A percentile compares a stretch with the other conserved stretches of the same genome.
These are phyloP conservation scores for Quercus lobata DNA, from an alignment of 331 rosid genomes.

Conservation along the genomic window DNA sequence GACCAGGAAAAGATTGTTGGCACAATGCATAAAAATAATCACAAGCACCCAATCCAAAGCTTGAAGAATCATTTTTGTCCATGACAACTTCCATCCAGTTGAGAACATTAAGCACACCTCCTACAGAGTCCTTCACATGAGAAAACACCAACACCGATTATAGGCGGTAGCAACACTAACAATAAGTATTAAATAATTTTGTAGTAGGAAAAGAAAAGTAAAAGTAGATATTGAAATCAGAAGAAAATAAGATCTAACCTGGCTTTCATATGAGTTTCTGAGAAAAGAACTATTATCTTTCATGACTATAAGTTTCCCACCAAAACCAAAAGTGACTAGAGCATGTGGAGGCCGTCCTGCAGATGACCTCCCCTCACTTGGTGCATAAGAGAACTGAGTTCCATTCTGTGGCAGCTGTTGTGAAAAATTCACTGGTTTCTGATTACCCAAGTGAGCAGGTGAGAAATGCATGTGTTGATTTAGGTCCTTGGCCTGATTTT, in stretches of 20 bases:
- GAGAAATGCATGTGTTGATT: constrained; percentile 19
- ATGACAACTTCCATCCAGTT: constrained; percentile 23
- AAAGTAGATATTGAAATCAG: background rate
- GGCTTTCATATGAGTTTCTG: constrained; percentile 18
- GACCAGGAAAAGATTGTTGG: constrained; percentile 28
- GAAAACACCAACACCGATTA: background rate
- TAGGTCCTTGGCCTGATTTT: constrained; percentile 5
- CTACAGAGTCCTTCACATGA: constrained; percentile 24
- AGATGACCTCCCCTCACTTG: constrained; percentile 19
- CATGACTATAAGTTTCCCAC: constrained; percentile 31
- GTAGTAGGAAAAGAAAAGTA: background rate
- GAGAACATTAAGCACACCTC: constrained; percentile 23
- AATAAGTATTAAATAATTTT: background rate
- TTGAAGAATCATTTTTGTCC: constrained; percentile 12
- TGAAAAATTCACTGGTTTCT: constrained; percentile 6
- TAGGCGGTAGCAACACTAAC: background rate
- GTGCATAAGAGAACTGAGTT: constrained; percentile 4
- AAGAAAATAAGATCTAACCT: constrained; percentile 17
- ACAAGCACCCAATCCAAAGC: constrained; percentile 9
- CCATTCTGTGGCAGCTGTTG: constrained; percentile 24
- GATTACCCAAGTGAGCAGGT: constrained; percentile 20
- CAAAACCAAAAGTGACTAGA: constrained; percentile 32
- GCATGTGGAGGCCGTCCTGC: constrained; percentile 34
- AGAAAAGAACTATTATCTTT: constrained; percentile 13
- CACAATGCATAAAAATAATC: constrained; percentile 24